Evolutionary conservation across 2,329 filamentous ascomycete genomes (phyloP).

Genomic region (Phaeomoniella chlamydospora): DNA sequence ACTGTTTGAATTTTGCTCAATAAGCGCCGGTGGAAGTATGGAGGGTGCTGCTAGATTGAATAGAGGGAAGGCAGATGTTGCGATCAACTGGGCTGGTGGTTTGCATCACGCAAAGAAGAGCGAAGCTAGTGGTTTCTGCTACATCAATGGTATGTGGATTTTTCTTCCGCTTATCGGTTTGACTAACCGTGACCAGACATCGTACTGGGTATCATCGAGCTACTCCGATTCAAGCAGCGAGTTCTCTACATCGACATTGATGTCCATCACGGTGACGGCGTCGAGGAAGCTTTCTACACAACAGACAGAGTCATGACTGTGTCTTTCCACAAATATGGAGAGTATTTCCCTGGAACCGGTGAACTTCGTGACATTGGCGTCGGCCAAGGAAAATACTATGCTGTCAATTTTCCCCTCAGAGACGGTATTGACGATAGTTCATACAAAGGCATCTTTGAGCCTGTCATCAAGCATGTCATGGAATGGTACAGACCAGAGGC

Average conservation of each 20-base stretch:
- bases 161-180: background rate
- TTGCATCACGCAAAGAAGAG: constrained; percentile 93
- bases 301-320: constrained; percentile 59
- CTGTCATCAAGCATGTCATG: constrained; percentile 53
- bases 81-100: constrained; percentile 80
- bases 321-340: constrained; percentile 60
- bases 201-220: constrained; percentile 50
- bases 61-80: constrained; percentile 53
- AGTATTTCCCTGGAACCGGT: constrained; percentile 58
- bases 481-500: constrained; percentile 54
- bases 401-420: constrained; percentile 55
- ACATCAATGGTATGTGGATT: constrained; percentile 58
- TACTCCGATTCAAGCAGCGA: constrained; percentile 48
- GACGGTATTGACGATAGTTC: constrained; percentile 55
- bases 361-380: constrained; percentile 56
- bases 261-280: constrained; percentile 53
- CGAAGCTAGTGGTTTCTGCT: constrained; percentile 93
- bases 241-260: constrained; percentile 56
- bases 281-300: constrained; percentile 58
- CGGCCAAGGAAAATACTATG: constrained; percentile 51
- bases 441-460: constrained; percentile 56
- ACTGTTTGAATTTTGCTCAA: constrained; percentile 56
- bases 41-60: constrained; percentile 56
- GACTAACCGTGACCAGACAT: constrained; percentile 40
- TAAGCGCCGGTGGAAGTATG: constrained; percentile 56